These are phyloP conservation scores for Brassica balearica DNA, from an alignment of 441 rosid genomes.

Conservation along the genomic window DNA sequence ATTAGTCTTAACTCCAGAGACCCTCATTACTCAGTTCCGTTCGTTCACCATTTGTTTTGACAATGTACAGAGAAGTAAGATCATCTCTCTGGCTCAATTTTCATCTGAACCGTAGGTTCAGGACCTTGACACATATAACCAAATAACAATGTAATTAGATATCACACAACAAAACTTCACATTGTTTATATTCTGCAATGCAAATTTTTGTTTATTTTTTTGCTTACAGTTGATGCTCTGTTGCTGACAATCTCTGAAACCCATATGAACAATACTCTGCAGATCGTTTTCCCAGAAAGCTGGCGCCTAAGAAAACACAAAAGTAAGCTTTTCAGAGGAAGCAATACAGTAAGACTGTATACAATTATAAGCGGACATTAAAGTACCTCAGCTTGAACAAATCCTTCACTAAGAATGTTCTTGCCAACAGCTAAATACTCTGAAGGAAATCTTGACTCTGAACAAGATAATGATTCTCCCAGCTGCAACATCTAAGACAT, in stretches of 20 bases:
- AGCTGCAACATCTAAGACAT: slow-evolving; percentile 52
- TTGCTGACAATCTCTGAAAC: slow-evolving; percentile 51
- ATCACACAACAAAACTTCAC: neutral
- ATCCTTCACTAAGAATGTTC: slow-evolving; percentile 46
- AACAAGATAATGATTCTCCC: slow-evolving; percentile 40
- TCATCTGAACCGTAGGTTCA: slow-evolving; percentile 16
- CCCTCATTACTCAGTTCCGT: neutral
- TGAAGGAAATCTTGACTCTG: slow-evolving; percentile 48
- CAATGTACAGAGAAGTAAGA: slow-evolving; percentile 10
- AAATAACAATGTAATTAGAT: neutral
- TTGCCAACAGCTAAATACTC: slow-evolving; percentile 51
- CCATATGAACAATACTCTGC: slow-evolving; percentile 75
- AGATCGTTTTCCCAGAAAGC: slow-evolving; percentile 67
- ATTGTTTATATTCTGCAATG: neutral
- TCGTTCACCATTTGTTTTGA: neutral
- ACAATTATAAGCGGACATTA: slow-evolving; percentile 39
- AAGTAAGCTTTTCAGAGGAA: neutral
- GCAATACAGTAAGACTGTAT: neutral
- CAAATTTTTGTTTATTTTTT: neutral
- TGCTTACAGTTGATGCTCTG: slow-evolving; percentile 53
- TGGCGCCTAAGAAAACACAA: slow-evolving; percentile 42
- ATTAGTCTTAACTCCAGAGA: neutral
- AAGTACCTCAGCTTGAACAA: slow-evolving; percentile 34
- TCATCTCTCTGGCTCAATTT: slow-evolving; percentile 14
- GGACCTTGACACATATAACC: slow-evolving; percentile 4